phyloP scores from a whole-genome alignment of 2,329 filamentous ascomycete genomes.

The Westerdykella aurantiaca region DNA sequence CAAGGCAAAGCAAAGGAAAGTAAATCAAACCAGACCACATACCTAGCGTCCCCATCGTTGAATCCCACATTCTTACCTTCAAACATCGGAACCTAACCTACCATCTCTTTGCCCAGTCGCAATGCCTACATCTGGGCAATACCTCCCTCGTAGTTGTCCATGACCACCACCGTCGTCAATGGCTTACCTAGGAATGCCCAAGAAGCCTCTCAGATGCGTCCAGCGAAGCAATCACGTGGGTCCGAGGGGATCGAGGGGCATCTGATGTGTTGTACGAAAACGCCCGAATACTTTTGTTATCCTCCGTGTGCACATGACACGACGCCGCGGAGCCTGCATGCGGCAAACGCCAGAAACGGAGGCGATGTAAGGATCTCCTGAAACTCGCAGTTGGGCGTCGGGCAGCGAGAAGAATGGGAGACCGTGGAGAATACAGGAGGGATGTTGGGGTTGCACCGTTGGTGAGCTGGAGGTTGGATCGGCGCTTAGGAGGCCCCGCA shows the following conservation, averaged over 20 bases:
- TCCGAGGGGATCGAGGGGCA: not conserved
- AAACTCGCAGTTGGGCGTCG: conserved; percentile 5
- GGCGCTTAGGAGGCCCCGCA: too few relatives aligned
- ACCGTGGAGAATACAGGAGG: conserved; percentile 10
- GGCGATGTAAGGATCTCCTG: conserved; percentile 20
- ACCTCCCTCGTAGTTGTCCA: not conserved
- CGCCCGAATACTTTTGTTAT: conserved; percentile 12
- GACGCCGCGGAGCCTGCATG: not conserved
- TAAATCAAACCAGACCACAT: not conserved
- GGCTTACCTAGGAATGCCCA: conserved; percentile 27
- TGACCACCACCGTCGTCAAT: conserved; percentile 9
- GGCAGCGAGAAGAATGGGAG: conserved; percentile 5
- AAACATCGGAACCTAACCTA: too few relatives aligned
- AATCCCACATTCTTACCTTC: too few relatives aligned
- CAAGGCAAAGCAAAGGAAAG: too few relatives aligned
- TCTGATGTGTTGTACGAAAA: too few relatives aligned
- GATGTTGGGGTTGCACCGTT: not conserved
- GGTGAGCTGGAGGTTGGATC: too few relatives aligned
- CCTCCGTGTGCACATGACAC: conserved; percentile 3
- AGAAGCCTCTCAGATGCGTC: conserved; percentile 1
- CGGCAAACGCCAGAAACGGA: too few relatives aligned
- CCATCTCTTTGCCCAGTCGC: not conserved
- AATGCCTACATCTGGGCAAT: not conserved
- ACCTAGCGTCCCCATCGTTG: not conserved
- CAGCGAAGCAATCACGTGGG: conserved; percentile 14